Evolutionary conservation across 306 rosid species (phyloP), one percentile per base, ranked within the genome.

Genomic region (Vicia villosa): DNA sequence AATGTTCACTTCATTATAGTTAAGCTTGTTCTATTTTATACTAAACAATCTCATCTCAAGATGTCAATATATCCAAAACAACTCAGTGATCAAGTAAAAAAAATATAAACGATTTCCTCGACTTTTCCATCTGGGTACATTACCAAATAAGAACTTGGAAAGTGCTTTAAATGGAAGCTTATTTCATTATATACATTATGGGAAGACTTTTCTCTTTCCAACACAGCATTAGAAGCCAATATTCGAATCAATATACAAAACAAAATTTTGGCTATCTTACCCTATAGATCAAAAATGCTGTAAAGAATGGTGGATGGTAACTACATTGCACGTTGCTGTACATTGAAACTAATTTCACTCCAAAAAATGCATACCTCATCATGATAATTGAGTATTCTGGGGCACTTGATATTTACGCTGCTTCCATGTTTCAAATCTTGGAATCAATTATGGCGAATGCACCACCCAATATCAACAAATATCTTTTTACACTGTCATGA

Each of bases 191-290:
- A 24, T 73, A 73, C 76, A 58, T 66, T 64, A 41, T 19, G 28
- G 51, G 68, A 38, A 70, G 28, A 64, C 52, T n/a, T 59, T 50
- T 16, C 30, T 59, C 13, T 28, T 51, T 34, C 55, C n/a, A 54
- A 37, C 63, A 42, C 30, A 22, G 10, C 11, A 49, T 22, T 58
- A 37, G 63, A 57, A 6, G 50, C 24, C 17, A 4, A 67, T 67
- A 30, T 42, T 68, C 6, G 7, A 67, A 70, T 43, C 71, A 66
- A 52, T 64, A 67, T 50, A 81, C 37, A 70, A 6, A 19, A 43
- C 64, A 74, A 74, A 63, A 45, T 0, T 47, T 20, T 24, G 54
- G 40, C 16, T 54, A 74, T 28, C 60, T 68, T 41, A 42, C 4
- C 41, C 50, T 62, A 22, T 6, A 5, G 12, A 49, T 16, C 32